Percentiles rank a stretch among this genome's conserved stretches.
Evolutionary conservation across 495 filamentous ascomycete species (phyloP).

Genomic region (Pseudomonodictys pantanalensis): DNA sequence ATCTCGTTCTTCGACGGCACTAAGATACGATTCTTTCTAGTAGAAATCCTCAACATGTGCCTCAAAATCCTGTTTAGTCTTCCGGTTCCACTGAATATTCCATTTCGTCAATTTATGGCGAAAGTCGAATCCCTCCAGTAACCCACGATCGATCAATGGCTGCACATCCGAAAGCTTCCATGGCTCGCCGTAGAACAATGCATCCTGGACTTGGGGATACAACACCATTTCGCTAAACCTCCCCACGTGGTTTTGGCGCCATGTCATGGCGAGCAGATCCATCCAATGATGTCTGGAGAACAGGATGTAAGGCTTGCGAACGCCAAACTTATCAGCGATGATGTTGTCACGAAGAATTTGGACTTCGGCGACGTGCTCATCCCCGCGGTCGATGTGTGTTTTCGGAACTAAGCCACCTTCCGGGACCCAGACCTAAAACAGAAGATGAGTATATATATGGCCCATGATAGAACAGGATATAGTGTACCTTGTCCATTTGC

Average conservation of each 20-base stretch:
- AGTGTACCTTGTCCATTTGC: conserved; percentile 1
- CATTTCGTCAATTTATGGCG: not conserved
- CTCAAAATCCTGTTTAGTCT: not conserved
- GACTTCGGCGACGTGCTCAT: not conserved
- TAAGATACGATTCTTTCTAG: too few species aligned
- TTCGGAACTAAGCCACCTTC: not conserved
- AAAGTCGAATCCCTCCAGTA: not conserved
- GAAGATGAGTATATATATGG: not conserved
- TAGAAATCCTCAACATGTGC: not conserved
- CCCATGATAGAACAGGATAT: not conserved
- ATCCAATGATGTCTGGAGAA: conserved; percentile 4
- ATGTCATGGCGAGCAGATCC: not conserved
- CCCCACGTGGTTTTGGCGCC: not conserved
- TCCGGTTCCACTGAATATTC: not conserved
- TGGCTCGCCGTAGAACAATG: not conserved
- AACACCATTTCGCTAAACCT: conserved; percentile 1
- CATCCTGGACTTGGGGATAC: conserved; percentile 3
- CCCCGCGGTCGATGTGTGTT: not conserved
- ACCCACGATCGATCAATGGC: not conserved
- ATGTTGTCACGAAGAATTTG: not conserved
- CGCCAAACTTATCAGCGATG: not conserved
- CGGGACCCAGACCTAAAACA: not conserved
- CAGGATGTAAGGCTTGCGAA: not conserved
- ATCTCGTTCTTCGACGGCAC: not conserved
- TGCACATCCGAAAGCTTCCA: not conserved